These are phyloP conservation scores for Agrostemma githago DNA, from an alignment of 148 eudicot genomes.

Conservation along the genomic window DNA sequence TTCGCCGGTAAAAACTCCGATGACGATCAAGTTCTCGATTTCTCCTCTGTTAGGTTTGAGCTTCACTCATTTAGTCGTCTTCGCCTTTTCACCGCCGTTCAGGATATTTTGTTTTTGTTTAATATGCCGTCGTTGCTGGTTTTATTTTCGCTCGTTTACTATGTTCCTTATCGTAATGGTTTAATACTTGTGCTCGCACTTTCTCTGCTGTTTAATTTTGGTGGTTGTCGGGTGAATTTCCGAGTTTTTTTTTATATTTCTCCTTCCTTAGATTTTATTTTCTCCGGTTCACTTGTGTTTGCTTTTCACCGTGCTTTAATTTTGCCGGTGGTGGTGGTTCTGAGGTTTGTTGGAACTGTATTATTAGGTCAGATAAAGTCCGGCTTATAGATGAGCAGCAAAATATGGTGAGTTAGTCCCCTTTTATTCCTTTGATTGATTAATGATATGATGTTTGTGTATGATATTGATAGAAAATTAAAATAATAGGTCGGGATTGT, in stretches of 20 bases:
- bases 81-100: neutral
- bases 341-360: slow-evolving; percentile 19
- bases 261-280: too few species aligned
- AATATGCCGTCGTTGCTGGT: neutral
- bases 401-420: slow-evolving; percentile 49
- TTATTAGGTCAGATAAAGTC: slow-evolving; percentile 66
- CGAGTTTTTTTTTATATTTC: too few species aligned
- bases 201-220: too few species aligned
- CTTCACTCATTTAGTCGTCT: neutral
- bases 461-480: neutral
- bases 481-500: slow-evolving; percentile 63
- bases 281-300: too few species aligned
- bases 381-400: slow-evolving; percentile 69
- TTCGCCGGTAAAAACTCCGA: slow-evolving; percentile 37
- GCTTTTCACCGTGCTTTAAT: neutral
- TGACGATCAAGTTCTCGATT: slow-evolving; percentile 47
- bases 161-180: too few species aligned
- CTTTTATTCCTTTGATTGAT: neutral
- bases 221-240: too few species aligned
- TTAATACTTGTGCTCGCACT: too few species aligned
- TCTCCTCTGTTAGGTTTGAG: slow-evolving; percentile 45
- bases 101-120: neutral
- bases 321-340: neutral
- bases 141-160: neutral
- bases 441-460: neutral